Percentiles rank a stretch among this genome's conserved stretches.
These are phyloP conservation scores for Dissophora globulifera DNA, from an alignment of 192 early-diverging fungal genomes.

Conservation along the genomic window DNA sequence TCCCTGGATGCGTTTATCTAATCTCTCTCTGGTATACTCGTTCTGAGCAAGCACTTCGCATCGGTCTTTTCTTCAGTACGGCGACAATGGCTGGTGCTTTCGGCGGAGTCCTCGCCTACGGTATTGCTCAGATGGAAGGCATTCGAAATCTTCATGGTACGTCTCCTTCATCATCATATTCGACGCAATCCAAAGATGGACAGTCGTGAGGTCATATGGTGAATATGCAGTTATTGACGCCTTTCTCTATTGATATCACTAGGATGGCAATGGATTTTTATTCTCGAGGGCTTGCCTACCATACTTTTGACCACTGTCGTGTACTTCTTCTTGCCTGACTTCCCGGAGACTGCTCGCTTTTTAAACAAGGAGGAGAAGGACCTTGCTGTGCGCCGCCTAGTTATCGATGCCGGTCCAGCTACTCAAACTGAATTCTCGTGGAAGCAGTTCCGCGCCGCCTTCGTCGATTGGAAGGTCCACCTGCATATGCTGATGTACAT, in stretches of 20 bases:
- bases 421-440: constrained; percentile 60
- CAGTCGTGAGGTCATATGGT: no score
- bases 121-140: constrained; percentile 70
- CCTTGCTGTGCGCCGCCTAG: constrained; percentile 55
- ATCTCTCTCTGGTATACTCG: constrained; percentile 69
- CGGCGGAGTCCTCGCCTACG: constrained; percentile 74
- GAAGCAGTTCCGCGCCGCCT: constrained; percentile 60
- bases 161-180: no score
- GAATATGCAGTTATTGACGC: not conserved
- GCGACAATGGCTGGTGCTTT: constrained; percentile 67
- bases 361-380: constrained; percentile 57
- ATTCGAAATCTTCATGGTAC: constrained; percentile 52
- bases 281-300: constrained; percentile 69
- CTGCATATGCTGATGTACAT: constrained; percentile 71
- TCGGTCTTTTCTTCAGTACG: constrained; percentile 64
- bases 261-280: constrained; percentile 74
- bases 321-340: constrained; percentile 61
- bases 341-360: constrained; percentile 59
- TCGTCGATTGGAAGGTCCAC: constrained; percentile 62
- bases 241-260: not conserved
- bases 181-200: no score
- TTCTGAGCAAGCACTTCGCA: constrained; percentile 62
- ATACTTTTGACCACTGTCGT: constrained; percentile 51
- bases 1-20: constrained; percentile 68
- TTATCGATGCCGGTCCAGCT: constrained; percentile 59